Conservation (phyloP, 2,329 filamentous ascomycete genomes). For the Aspergillus sojae region DNA sequence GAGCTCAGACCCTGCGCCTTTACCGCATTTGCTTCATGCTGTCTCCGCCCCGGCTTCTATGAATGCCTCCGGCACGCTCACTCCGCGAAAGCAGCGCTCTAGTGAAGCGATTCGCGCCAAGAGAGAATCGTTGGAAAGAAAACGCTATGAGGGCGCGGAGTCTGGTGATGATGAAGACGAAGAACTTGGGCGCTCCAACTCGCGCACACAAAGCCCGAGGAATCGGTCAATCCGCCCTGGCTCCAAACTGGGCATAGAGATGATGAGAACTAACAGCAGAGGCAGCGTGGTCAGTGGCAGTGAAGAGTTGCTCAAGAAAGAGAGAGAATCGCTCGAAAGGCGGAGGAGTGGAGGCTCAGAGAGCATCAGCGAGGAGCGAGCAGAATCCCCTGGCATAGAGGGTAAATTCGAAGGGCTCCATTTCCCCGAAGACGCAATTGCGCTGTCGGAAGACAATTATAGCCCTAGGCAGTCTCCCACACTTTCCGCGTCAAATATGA, state of each 20-base stretch:
- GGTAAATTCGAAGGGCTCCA: constrained; percentile 36
- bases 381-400: constrained; percentile 32
- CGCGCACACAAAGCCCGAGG: constrained; percentile 54
- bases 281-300: constrained; percentile 68
- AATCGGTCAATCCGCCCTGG: constrained; percentile 64
- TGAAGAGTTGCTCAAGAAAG: constrained; percentile 42
- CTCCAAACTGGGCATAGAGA: constrained; percentile 91
- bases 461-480: constrained; percentile 27
- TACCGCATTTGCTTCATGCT: constrained; percentile 60
- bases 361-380: constrained; percentile 24
- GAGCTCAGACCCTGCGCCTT: constrained; percentile 36
- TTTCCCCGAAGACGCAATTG: constrained; percentile 38
- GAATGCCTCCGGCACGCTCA: constrained; percentile 51
- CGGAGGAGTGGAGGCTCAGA: constrained; percentile 24
- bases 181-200: constrained; percentile 68
- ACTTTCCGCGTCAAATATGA: constrained; percentile 18
- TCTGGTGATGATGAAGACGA: constrained; percentile 96
- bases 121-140: constrained; percentile 73
- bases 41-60: constrained; percentile 67
- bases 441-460: constrained; percentile 31
- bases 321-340: constrained; percentile 38
- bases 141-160: constrained; percentile 73
- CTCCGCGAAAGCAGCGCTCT: constrained; percentile 66
- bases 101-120: constrained; percentile 74
- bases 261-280: constrained; percentile 96